phyloP scores from a whole-genome alignment of 1,284 basidiomycete genomes.

The Phellopilus nigrolimitatus region DNA sequence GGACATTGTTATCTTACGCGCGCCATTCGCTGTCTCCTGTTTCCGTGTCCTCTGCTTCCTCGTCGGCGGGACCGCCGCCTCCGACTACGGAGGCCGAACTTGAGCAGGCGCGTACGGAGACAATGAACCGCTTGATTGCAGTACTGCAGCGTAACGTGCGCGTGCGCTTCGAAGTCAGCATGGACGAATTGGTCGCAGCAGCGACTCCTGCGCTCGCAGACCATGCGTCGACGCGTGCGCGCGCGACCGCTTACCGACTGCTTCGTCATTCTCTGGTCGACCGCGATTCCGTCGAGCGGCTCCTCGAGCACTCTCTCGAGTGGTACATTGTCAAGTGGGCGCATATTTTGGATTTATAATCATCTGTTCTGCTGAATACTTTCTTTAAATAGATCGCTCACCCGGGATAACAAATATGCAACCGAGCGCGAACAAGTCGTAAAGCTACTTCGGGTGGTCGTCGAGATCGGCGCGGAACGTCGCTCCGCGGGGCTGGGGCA shows the following conservation, averaged over 20 bases:
- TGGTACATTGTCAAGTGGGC: slow-evolving; percentile 85
- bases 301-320: slow-evolving; percentile 66
- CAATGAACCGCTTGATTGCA: slow-evolving; percentile 63
- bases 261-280: slow-evolving; percentile 80
- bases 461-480: slow-evolving; percentile 64
- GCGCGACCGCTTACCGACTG: slow-evolving; percentile 85
- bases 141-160: slow-evolving; percentile 73
- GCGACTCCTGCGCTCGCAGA: slow-evolving; percentile 77
- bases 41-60: slow-evolving; percentile 34
- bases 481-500: slow-evolving; percentile 39
- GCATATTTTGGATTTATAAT: slow-evolving; percentile 4
- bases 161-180: slow-evolving; percentile 71
- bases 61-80: slow-evolving; percentile 33
- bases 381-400: slow-evolving; percentile 57
- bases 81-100: slow-evolving; percentile 41
- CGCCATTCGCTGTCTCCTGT: slow-evolving; percentile 41
- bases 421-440: slow-evolving; percentile 94
- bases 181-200: slow-evolving; percentile 65
- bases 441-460: slow-evolving; percentile 82
- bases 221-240: slow-evolving; percentile 63
- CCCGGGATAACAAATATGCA: slow-evolving; percentile 79
- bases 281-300: slow-evolving; percentile 52
- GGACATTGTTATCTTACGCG: slow-evolving; percentile 44
- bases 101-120: slow-evolving; percentile 53
- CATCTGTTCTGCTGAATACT: slow-evolving; percentile 5